Conservation (phyloP, 768 basidiomycete species). For the Termitomyces sp. region DNA sequence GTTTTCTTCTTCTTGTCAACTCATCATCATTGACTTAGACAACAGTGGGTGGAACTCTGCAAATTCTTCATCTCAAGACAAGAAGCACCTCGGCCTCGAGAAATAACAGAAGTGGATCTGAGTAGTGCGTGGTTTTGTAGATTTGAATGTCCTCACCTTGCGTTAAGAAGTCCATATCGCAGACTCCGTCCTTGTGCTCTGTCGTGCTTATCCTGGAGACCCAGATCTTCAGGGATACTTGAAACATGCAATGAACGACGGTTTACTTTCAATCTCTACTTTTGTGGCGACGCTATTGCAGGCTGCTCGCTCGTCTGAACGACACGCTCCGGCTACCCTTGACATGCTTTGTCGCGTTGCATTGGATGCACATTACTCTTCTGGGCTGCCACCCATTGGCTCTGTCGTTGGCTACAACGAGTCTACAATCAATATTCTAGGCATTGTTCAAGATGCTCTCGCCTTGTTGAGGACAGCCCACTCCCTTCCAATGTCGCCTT, state of each 20-base stretch:
- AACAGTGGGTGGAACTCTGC: conserved; percentile 65
- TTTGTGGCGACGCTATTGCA: conserved; percentile 66
- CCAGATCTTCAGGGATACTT: conserved; percentile 64
- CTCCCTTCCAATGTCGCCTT: conserved; percentile 47
- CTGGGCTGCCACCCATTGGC: conserved; percentile 45
- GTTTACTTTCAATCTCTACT: conserved; percentile 49
- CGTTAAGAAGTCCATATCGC: neutral
- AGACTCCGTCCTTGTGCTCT: conserved; percentile 71
- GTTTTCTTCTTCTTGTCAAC: conserved; percentile 11
- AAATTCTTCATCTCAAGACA: conserved; percentile 55
- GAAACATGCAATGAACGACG: conserved; percentile 48
- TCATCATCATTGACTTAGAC: neutral
- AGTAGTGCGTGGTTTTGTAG: conserved; percentile 45
- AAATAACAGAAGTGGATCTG: conserved; percentile 46
- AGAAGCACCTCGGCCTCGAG: conserved; percentile 29
- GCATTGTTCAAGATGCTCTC: conserved; percentile 56
- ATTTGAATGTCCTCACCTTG: neutral
- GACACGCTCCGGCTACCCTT: conserved; percentile 62
- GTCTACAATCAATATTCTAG: conserved; percentile 42
- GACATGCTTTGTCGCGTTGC: conserved; percentile 65
- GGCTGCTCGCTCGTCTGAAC: conserved; percentile 57
- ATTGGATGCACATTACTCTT: conserved; percentile 58
- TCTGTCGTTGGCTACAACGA: conserved; percentile 50
- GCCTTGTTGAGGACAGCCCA: conserved; percentile 53
- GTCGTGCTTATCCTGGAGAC: conserved; percentile 66